These are phyloP conservation scores for Nemania sp. DNA, from an alignment of 2,329 filamentous ascomycete species.

Conservation along the genomic window DNA sequence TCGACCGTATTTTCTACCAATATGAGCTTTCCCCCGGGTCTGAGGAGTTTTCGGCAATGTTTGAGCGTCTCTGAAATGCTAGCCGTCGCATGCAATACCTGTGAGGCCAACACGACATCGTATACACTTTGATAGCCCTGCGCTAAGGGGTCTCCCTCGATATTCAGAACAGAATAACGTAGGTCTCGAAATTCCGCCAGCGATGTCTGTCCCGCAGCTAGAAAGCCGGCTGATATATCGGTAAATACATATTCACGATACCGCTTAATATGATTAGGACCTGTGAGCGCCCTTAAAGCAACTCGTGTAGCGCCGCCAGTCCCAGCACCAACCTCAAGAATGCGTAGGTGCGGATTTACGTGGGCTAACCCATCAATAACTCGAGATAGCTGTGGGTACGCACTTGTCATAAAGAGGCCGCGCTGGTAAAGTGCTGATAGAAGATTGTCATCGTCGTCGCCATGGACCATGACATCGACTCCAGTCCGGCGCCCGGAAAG, in stretches of 20 bases:
- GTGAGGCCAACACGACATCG: conserved; percentile 36
- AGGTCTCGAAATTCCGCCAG: conserved; percentile 33
- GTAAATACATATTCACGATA: conserved; percentile 16
- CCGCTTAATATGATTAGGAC: neutral
- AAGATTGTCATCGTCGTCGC: neutral
- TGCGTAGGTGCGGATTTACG: neutral
- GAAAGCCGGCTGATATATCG: conserved; percentile 2
- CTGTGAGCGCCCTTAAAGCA: neutral
- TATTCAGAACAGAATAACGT: conserved; percentile 31
- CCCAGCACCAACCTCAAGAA: conserved; percentile 17
- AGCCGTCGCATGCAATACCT: conserved; percentile 33
- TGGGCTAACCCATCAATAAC: neutral
- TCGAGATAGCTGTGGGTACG: conserved; percentile 1
- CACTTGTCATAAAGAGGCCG: conserved; percentile 14
- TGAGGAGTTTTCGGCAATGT: conserved; percentile 46
- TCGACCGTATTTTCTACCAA: conserved; percentile 42
- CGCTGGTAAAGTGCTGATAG: conserved; percentile 11
- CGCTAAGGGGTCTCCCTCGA: conserved; percentile 22
- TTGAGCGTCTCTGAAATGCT: conserved; percentile 44
- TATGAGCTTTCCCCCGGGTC: conserved; percentile 46
- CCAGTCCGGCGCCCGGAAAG: conserved; percentile 10
- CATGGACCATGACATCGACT: conserved; percentile 12
- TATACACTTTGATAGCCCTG: conserved; percentile 26
- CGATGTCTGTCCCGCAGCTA: conserved; percentile 4
- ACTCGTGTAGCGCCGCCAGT: conserved; percentile 10